These are phyloP conservation scores for Lecanosticta acicola DNA, from an alignment of 2,329 filamentous ascomycete species.

Conservation along the genomic window DNA sequence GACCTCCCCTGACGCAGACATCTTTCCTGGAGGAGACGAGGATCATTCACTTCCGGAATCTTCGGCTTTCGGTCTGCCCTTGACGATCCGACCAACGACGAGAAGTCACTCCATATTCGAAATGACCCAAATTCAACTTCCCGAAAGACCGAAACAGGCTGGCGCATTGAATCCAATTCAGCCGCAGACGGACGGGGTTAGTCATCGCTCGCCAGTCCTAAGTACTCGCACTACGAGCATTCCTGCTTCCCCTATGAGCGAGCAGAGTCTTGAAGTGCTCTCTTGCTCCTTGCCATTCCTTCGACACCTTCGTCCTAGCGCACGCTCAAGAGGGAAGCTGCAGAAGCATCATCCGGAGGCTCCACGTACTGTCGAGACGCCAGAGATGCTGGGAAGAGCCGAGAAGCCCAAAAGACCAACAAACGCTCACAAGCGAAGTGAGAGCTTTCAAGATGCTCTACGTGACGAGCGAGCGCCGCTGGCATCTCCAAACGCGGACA, in stretches of 20 bases:
- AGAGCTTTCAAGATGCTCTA: conserved; percentile 79
- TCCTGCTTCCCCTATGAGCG: conserved; percentile 42
- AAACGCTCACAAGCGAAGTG: conserved; percentile 71
- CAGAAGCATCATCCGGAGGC: conserved; percentile 5
- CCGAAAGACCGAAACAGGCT: conserved; percentile 8
- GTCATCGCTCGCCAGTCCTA: conserved; percentile 14
- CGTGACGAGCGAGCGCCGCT: conserved; percentile 59
- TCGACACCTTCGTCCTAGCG: conserved; percentile 20
- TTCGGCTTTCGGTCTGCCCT: conserved; percentile 18
- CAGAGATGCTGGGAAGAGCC: conserved; percentile 5
- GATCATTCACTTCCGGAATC: conserved; percentile 7
- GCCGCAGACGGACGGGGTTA: conserved; percentile 4
- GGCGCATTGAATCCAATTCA: conserved; percentile 4
- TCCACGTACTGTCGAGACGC: conserved; percentile 6
- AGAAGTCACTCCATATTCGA: conserved; percentile 20
- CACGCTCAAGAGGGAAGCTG: conserved; percentile 13
- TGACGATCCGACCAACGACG: conserved; percentile 20
- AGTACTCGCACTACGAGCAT: conserved; percentile 29
- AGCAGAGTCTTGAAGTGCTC: conserved; percentile 51
- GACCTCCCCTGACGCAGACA: conserved; percentile 56
- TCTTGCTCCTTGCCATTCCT: conserved; percentile 55
- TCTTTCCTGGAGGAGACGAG: conserved; percentile 64
- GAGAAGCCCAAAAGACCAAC: conserved; percentile 24
- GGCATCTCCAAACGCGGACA: conserved; percentile 42
- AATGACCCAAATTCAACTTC: conserved; percentile 20